Evolutionary conservation across 176 grass and related monocot species (phyloP), one percentile per base, ranked within the genome.

Genomic region (Metroxylon sagu): DNA sequence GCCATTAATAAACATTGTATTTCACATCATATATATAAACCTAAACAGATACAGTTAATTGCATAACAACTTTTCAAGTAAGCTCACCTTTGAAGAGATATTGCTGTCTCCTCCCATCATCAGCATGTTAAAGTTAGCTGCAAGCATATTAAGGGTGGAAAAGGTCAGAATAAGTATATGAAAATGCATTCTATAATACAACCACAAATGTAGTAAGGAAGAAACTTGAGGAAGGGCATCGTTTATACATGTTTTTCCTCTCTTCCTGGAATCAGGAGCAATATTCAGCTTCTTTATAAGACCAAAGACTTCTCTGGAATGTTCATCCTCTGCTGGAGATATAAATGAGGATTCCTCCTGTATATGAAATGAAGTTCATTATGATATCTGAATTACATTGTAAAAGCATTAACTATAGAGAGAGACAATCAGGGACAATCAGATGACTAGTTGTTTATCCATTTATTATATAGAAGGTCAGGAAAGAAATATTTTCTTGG

Each of bases 201-300:
- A 29, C 18, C 49, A 16, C 17, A 69, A 48, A 60, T 51, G 19
- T 29, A 49, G 29, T 23, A 73, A 31, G 49, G 28, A 21, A 17
- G 62, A 61, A 74, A 59, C 35, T 43, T 43, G 35, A 39, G 35
- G 35, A 43, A 43, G 35, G 35, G 35, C 8, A 12, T 43, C 12
- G 35, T 52, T 30, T 51, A 69, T 80, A 97, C 93, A 76, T 78
- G 73, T 73, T 16, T 88, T 91, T 63, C 54, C 81, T 79, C 76
- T 76, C 69, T 54, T 85, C 76, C 88, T 90, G n/a, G 87, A 64
- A n/a, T 78, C 66, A 78, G 84, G 87, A 49, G 76, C 84, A 18
- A 83, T 85, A 69, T 91, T 97, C 52, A 97, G 81, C 78, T 88
- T 97, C 78, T 88, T 97, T 76, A 97, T 97, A 55, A 97, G 87